Conservation (phyloP, 2,329 filamentous ascomycete species). For the Monosporascus ibericus region DNA sequence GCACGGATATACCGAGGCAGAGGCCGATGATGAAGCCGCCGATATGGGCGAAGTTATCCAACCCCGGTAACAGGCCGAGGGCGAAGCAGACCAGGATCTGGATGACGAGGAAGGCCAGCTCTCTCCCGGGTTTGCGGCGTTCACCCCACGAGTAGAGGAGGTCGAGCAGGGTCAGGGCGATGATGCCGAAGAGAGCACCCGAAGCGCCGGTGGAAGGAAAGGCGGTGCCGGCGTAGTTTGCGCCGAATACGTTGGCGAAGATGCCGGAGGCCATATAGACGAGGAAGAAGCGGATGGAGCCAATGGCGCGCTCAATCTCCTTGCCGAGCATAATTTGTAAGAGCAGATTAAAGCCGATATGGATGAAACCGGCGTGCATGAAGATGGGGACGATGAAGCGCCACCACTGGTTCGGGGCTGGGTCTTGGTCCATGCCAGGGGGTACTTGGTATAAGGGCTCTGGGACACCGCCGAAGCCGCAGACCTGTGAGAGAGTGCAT, state of each 20-base stretch:
- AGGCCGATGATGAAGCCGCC: conserved; percentile 93
- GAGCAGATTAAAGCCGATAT: conserved; percentile 93
- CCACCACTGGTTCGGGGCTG: conserved; percentile 88
- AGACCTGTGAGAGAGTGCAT: conserved; percentile 76
- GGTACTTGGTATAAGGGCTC: conserved; percentile 53
- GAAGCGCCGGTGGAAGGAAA: conserved; percentile 86
- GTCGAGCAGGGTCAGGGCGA: conserved; percentile 83
- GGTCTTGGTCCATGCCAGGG: conserved; percentile 38
- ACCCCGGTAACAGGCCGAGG: conserved; percentile 79
- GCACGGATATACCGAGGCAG: conserved; percentile 75
- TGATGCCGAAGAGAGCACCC: conserved; percentile 83
- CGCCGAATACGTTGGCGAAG: conserved; percentile 91
- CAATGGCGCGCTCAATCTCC: conserved; percentile 90
- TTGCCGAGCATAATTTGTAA: conserved; percentile 83
- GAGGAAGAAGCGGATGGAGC: conserved; percentile 77
- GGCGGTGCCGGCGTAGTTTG: conserved; percentile 80
- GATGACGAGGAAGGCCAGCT: conserved; percentile 79
- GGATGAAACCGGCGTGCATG: conserved; percentile 85
- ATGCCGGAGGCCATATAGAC: conserved; percentile 91
- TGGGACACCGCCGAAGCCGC: conserved; percentile 73
- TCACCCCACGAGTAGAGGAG: conserved; percentile 89
- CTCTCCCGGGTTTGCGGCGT: conserved; percentile 68
- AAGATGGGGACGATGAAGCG: conserved; percentile 96
- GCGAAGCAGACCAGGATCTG: conserved; percentile 89
- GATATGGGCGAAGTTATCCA: conserved; percentile 97